A percentile compares a stretch with the other conserved stretches of the same genome.
phyloP scores from a whole-genome alignment of 2,329 filamentous ascomycete genomes.

The Scedosporium dehoogii region DNA sequence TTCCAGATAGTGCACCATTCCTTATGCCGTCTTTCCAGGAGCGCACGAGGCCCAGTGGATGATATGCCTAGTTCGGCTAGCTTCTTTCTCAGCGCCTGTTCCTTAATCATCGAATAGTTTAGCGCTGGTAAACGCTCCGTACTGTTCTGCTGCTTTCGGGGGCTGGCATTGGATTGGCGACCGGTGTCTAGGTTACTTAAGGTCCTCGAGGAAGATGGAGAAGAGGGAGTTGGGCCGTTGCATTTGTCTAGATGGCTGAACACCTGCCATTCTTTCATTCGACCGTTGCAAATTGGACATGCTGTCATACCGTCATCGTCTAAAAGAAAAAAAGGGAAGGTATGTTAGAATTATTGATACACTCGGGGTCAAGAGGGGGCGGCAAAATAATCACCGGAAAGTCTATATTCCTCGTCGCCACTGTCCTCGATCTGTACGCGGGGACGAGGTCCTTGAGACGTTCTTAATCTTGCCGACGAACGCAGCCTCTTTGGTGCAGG shows the following conservation, averaged over 20 bases:
- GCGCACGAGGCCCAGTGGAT: conserved; percentile 52
- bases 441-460: conserved; percentile 15
- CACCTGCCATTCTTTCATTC: conserved; percentile 72
- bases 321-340: not conserved
- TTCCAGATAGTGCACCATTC: conserved; percentile 98
- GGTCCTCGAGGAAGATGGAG: conserved; percentile 3
- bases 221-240: conserved; percentile 23
- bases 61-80: conserved; percentile 72
- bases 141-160: conserved; percentile 24
- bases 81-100: conserved; percentile 68
- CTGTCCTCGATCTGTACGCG: conserved; percentile 9
- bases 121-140: conserved; percentile 64
- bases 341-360: not conserved
- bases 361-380: conserved; percentile 12
- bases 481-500: conserved; percentile 34
- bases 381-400: not conserved
- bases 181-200: conserved; percentile 2
- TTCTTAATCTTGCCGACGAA: conserved; percentile 40
- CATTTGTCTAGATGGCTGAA: conserved; percentile 72
- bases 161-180: conserved; percentile 15
- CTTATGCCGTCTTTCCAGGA: conserved; percentile 71
- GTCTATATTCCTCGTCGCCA: conserved; percentile 21
- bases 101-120: conserved; percentile 82
- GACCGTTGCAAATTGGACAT: conserved; percentile 71
- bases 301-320: conserved; percentile 58